Base-by-base conservation (phyloP, 2,329 filamentous ascomycete species). In the Aspergillus nomiae region DNA sequence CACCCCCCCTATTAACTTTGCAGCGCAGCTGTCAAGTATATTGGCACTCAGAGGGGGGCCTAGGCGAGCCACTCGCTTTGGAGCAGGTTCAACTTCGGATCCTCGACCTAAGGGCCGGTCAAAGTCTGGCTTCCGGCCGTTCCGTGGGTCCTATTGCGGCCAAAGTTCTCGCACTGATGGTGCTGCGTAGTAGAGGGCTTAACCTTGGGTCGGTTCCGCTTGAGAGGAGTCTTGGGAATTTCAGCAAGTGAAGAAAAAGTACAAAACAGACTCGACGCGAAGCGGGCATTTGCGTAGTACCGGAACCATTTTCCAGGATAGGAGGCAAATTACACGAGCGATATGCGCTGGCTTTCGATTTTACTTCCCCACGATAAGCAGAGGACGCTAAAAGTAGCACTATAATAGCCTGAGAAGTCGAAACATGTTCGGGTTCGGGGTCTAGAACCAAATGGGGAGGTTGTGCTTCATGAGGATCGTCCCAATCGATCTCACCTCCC, bases 121-220 rank as follows among this genome's bases (percentile, higher is more conserved):
- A 64, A 64, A 64, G 63, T 64, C 63, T 64, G 56, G 63, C 56
- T 62, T 56, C 26, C 45, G 34, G 12, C 7, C 10, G 46, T 41
- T 50, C 63, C 63, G 61, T 62, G 63, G 63, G 30, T 57, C 51
- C 11, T 4, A 26, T 16, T 48, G 19, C 45, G 56, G 26, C 55
- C 56, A 62, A 45, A 63, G 34, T 60, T 56, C 53, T 55, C 53
- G 43, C 38, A 45, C 46, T 34, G 28, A 36, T n/a, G 55, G 60
- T 12, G 19, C 26, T 45, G 26, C 26, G 9, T 24, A 50, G 46
- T 19, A 30, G 28, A 51, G 10, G 28, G 30, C 28, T 32, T 51
- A 36, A 50, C 60, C 60, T 45, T 53, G 56, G 60, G 57, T 58
- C 45, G 19, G 21, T 45, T 53, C 51, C 58, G 38, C 21, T 51